phyloP scores from a whole-genome alignment of 2,329 filamentous ascomycete species.

The Alternaria rosae region DNA sequence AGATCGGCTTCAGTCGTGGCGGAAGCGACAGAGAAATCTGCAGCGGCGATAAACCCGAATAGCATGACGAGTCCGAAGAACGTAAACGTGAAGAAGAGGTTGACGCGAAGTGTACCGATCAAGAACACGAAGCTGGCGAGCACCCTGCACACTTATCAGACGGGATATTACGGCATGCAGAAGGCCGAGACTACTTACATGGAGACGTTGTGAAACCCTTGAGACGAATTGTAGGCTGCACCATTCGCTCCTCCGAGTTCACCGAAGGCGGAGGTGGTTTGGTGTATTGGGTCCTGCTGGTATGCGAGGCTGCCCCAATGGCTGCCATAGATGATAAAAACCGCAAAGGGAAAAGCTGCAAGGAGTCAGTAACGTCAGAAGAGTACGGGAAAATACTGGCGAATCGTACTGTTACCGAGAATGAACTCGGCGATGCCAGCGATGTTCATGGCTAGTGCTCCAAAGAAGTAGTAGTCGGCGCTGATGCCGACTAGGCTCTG shows the following conservation, averaged over 20 bases:
- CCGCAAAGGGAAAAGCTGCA: slow-evolving; percentile 32
- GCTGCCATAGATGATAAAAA: slow-evolving; percentile 30
- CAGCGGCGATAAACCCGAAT: slow-evolving; percentile 28
- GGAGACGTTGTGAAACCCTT: slow-evolving; percentile 31
- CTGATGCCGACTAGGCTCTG: slow-evolving; percentile 28
- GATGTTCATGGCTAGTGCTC: slow-evolving; percentile 27
- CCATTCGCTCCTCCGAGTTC: slow-evolving; percentile 26
- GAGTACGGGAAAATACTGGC: fast-evolving
- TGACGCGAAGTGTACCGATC: slow-evolving; percentile 28
- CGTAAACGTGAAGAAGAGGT: slow-evolving; percentile 23
- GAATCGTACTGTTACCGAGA: slow-evolving; percentile 26
- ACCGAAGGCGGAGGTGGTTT: slow-evolving; percentile 21
- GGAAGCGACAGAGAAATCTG: slow-evolving; percentile 20
- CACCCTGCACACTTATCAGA: slow-evolving; percentile 15
- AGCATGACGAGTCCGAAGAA: slow-evolving; percentile 31
- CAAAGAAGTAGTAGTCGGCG: slow-evolving; percentile 35
- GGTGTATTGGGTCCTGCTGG: slow-evolving; percentile 25
- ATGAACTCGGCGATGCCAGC: slow-evolving; percentile 32
- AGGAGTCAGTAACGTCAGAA: background rate
- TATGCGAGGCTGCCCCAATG: slow-evolving; percentile 33
- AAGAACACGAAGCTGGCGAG: slow-evolving; percentile 28
- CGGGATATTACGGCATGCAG: too few relatives aligned
- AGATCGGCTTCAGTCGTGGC: slow-evolving; percentile 23
- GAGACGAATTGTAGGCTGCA: slow-evolving; percentile 28
- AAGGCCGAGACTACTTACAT: slow-evolving; percentile 12